A percentile compares a stretch with the other conserved stretches of the same genome.
These are phyloP conservation scores for Taphrina communis DNA, from an alignment of 1,139 yeast genomes.

Conservation along the genomic window DNA sequence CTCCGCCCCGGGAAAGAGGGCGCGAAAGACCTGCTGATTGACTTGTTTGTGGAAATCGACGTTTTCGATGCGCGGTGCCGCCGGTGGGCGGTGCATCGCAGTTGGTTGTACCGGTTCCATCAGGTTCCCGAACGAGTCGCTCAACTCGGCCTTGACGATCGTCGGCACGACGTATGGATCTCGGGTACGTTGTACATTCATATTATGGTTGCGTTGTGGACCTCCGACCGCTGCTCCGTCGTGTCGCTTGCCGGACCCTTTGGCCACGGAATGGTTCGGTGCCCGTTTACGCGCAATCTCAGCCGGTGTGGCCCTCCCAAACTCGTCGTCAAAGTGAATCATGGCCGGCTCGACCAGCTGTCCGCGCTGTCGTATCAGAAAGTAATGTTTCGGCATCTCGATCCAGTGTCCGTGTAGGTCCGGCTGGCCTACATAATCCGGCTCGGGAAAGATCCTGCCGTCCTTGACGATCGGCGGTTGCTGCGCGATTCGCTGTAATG, in stretches of 20 bases:
- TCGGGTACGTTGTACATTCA: too few relatives aligned
- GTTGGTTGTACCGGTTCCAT: not conserved
- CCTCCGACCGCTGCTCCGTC: not conserved
- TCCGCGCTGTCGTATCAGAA: not conserved
- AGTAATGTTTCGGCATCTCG: constrained; percentile 8
- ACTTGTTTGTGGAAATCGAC: constrained; percentile 10
- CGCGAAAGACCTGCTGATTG: constrained; percentile 2
- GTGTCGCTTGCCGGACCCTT: not conserved
- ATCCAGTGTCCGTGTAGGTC: not conserved
- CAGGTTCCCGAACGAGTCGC: constrained; percentile 1
- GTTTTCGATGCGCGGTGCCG: not conserved
- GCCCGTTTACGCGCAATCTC: constrained; percentile 7
- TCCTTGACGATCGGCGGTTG: not conserved
- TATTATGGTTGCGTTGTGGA: not conserved
- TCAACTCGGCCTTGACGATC: not conserved
- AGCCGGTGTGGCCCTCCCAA: not conserved
- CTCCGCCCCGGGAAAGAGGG: constrained; percentile 11
- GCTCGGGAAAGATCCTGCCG: constrained; percentile 4
- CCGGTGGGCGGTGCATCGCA: too few relatives aligned
- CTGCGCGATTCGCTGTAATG: not conserved
- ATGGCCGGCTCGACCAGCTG: constrained; percentile 7
- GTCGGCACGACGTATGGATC: not conserved
- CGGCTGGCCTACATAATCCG: not conserved
- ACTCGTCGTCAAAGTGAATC: constrained; percentile 5
- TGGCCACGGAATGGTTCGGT: not conserved